phyloP scores from a whole-genome alignment of 768 basidiomycete genomes.

The Mycena vulgaris region DNA sequence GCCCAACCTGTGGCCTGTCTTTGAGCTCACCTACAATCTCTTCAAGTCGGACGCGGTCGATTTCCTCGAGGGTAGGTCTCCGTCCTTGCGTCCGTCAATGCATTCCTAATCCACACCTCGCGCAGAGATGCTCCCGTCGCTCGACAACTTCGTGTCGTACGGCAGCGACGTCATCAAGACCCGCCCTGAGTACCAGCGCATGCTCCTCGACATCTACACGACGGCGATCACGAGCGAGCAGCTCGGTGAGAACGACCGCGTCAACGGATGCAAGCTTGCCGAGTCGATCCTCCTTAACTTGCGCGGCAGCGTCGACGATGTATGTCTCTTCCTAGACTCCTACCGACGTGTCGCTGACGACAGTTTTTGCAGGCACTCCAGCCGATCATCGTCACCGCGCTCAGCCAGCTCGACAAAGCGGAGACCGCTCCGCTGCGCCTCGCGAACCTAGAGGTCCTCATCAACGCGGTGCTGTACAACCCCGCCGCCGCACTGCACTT shows the following conservation, averaged over 20 bases:
- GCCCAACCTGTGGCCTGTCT: conserved; percentile 89
- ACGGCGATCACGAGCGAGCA: conserved; percentile 77
- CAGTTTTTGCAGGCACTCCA: conserved; percentile 69
- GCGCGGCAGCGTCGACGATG: conserved; percentile 84
- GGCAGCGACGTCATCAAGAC: conserved; percentile 83
- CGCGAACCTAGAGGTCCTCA: conserved; percentile 86
- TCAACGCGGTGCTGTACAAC: conserved; percentile 90
- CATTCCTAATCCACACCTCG: not conserved
- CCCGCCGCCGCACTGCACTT: conserved; percentile 81
- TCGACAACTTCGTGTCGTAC: conserved; percentile 92
- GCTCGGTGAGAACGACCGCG: conserved; percentile 87
- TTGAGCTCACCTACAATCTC: conserved; percentile 84
- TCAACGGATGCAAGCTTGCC: conserved; percentile 88
- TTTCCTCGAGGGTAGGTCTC: conserved; percentile 83
- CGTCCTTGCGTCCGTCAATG: not conserved
- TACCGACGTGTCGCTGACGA: conserved; percentile 4
- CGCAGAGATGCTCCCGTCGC: conserved; percentile 87
- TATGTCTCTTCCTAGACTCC: conserved; percentile 51
- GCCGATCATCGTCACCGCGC: conserved; percentile 73
- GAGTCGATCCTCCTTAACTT: conserved; percentile 89
- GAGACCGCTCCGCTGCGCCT: conserved; percentile 78
- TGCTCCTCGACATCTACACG: conserved; percentile 88
- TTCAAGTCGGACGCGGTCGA: conserved; percentile 90
- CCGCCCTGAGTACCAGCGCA: conserved; percentile 82
- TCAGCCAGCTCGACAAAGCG: conserved; percentile 71